phyloP scores from a whole-genome alignment of 1,284 basidiomycete species.

The Cryptococcus hybrid region DNA sequence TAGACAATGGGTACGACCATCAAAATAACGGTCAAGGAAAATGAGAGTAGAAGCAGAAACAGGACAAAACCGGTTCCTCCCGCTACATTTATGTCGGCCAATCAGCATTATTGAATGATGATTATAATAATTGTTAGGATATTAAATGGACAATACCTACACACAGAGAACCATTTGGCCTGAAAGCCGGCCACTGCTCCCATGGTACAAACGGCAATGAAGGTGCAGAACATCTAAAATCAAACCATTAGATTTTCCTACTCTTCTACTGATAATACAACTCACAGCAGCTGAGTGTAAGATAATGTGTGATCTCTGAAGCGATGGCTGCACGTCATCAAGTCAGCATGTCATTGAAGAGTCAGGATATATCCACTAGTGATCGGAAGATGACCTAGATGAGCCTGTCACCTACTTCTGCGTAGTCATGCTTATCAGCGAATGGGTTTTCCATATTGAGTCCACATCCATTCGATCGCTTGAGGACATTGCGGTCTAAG shows the following conservation, averaged over 20 bases:
- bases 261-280: background rate
- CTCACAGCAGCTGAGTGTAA: slow-evolving; percentile 26
- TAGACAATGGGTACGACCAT: slow-evolving; percentile 74
- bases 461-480: slow-evolving; percentile 6
- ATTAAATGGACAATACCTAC: slow-evolving; percentile 56
- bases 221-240: slow-evolving; percentile 74
- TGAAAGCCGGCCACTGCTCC: slow-evolving; percentile 83
- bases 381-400: no score
- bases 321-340: slow-evolving; percentile 16
- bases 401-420: slow-evolving; percentile 24
- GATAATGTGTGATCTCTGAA: slow-evolving; percentile 23
- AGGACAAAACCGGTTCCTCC: slow-evolving; percentile 81
- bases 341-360: background rate
- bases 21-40: slow-evolving; percentile 69
- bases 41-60: slow-evolving; percentile 70
- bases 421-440: slow-evolving; percentile 28
- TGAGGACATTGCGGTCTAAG: slow-evolving; percentile 21
- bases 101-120: background rate
- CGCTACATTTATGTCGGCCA: slow-evolving; percentile 54
- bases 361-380: background rate
- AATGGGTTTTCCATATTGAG: slow-evolving; percentile 23
- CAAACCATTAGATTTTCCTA: background rate
- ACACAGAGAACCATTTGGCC: slow-evolving; percentile 78
- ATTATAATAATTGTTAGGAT: background rate
- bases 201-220: slow-evolving; percentile 82